phyloP scores from a whole-genome alignment of 306 rosid species.

The Medicago ruthenica region DNA sequence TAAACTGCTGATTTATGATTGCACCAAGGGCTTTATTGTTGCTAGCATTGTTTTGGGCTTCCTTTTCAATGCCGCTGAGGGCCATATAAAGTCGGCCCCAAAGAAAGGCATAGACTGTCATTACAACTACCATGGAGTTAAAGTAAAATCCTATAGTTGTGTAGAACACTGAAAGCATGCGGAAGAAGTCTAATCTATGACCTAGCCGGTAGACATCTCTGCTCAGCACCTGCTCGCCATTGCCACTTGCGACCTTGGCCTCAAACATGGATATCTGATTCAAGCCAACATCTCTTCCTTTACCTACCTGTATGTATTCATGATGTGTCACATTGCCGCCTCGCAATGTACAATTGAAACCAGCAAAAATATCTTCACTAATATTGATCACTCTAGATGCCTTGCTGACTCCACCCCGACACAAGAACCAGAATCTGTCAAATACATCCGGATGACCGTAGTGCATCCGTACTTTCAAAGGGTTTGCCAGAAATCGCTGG shows the following conservation, averaged over 20 bases:
- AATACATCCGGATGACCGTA: conserved; percentile 96
- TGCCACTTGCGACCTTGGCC: conserved; percentile 95
- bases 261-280: conserved; percentile 95
- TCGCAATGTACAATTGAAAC: conserved; percentile 93
- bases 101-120: conserved; percentile 78
- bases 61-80: conserved; percentile 80
- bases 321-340: conserved; percentile 98
- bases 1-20: conserved; percentile 84
- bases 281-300: conserved; percentile 97
- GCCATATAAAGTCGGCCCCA: conserved; percentile 98
- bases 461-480: conserved; percentile 95
- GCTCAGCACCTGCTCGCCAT: conserved; percentile 95
- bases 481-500: conserved; percentile 94
- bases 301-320: conserved; percentile 95
- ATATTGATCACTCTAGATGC: conserved; percentile 93
- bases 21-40: conserved; percentile 82
- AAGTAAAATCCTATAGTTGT: conserved; percentile 80
- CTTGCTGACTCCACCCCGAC: conserved; percentile 92
- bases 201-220: conserved; percentile 94
- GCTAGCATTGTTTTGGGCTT: conserved; percentile 41
- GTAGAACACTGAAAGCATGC: conserved; percentile 95
- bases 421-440: conserved; percentile 93
- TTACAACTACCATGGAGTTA: conserved; percentile 74
- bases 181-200: conserved; percentile 95
- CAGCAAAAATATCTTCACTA: conserved; percentile 97